Evolutionary conservation across 352 stramenopile genomes (phyloP).

Genomic region (Phytophthora aleatoria): DNA sequence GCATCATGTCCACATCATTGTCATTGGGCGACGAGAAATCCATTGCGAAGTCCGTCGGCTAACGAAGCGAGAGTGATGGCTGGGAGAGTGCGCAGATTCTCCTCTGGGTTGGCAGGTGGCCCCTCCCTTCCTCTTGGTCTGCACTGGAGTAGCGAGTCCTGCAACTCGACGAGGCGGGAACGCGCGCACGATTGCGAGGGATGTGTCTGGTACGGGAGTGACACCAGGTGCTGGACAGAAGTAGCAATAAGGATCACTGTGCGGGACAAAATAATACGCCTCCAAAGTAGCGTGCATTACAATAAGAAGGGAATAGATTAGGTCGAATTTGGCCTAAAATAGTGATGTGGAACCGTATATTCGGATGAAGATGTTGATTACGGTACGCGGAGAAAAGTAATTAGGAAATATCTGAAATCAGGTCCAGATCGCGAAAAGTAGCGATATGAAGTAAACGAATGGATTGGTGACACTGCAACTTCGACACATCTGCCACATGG

Average conservation of each 20-base stretch:
- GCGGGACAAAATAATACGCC: conserved; percentile 8
- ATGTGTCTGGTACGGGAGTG: conserved; percentile 29
- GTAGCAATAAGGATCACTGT: conserved; percentile 16
- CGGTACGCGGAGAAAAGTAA: conserved; percentile 11
- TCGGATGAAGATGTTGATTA: conserved; percentile 4
- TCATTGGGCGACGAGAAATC: conserved; percentile 61
- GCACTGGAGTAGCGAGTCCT: conserved; percentile 12
- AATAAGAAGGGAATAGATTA: too few relatives aligned
- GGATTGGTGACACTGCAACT: conserved; percentile 5
- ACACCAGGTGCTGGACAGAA: conserved; percentile 7
- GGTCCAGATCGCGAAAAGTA: conserved; percentile 7
- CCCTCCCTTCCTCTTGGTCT: conserved; percentile 15
- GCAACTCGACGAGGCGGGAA: conserved; percentile 21
- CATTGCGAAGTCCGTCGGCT: conserved; percentile 33
- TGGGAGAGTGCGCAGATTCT: conserved; percentile 1
- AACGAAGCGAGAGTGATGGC: neutral
- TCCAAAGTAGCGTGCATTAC: neutral
- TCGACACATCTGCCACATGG: conserved; percentile 1
- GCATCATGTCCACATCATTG: conserved; percentile 80
- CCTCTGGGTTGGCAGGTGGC: conserved; percentile 5
- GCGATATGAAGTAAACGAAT: conserved; percentile 6
- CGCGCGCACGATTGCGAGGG: conserved; percentile 16
- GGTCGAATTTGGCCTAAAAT: neutral
- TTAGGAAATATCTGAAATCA: conserved; percentile 12
- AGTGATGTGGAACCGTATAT: neutral